These are phyloP conservation scores for Penicillium palitans DNA, from an alignment of 2,329 filamentous ascomycete species.

Conservation along the genomic window DNA sequence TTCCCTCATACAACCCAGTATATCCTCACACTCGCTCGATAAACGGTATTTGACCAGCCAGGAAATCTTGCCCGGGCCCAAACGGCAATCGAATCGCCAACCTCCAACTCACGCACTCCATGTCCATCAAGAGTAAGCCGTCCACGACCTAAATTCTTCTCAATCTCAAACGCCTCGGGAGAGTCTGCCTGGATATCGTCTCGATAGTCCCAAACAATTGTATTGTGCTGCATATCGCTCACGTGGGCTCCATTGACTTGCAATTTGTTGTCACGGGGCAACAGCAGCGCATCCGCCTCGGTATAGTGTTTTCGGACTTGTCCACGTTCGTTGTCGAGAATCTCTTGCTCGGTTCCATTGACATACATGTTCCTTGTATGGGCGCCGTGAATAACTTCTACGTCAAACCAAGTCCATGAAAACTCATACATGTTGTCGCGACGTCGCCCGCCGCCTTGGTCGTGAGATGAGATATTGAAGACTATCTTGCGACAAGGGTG, in stretches of 20 bases:
- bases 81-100: slow-evolving; percentile 41
- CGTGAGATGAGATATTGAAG: slow-evolving; percentile 38
- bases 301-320: slow-evolving; percentile 18
- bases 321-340: slow-evolving; percentile 18
- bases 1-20: slow-evolving; percentile 39
- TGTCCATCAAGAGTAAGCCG: slow-evolving; percentile 38
- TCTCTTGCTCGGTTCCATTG: slow-evolving; percentile 16
- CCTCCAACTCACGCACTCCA: slow-evolving; percentile 34
- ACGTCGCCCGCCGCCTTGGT: slow-evolving; percentile 34
- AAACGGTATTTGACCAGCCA: slow-evolving; percentile 39
- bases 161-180: slow-evolving; percentile 33
- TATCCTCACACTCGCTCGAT: slow-evolving; percentile 32
- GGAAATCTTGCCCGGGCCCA: slow-evolving; percentile 42
- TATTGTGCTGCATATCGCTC: slow-evolving; percentile 23
- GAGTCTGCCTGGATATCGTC: slow-evolving; percentile 36
- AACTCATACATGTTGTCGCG: slow-evolving; percentile 28
- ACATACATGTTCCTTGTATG: slow-evolving; percentile 24
- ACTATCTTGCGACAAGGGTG: slow-evolving; percentile 44
- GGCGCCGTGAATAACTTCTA: slow-evolving; percentile 32
- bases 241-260: slow-evolving; percentile 34
- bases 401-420: slow-evolving; percentile 44
- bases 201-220: slow-evolving; percentile 39
- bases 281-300: slow-evolving; percentile 29
- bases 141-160: slow-evolving; percentile 35
- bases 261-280: slow-evolving; percentile 32